Evolutionary conservation across 1,284 basidiomycete species (phyloP).

Genomic region (Trametes hirsuta): DNA sequence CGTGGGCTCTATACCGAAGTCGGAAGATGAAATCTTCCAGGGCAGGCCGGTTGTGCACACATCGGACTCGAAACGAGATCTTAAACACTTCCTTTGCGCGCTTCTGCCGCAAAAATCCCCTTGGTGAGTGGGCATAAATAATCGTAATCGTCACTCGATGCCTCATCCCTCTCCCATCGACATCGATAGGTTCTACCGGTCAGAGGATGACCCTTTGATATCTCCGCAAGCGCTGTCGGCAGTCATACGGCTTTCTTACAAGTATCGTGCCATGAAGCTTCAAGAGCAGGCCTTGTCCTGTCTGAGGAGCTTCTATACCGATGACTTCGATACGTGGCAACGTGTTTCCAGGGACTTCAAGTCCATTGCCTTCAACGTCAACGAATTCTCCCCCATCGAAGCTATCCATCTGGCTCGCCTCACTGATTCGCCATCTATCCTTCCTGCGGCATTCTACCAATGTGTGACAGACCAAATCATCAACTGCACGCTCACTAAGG

Average conservation of each 20-base stretch:
- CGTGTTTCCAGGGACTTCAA: background rate
- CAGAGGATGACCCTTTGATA: no score
- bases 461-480: background rate
- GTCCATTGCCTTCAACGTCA: background rate
- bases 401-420: background rate
- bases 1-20: background rate
- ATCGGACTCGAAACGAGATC: background rate
- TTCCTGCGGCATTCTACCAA: background rate
- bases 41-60: background rate
- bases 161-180: no score
- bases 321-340: background rate
- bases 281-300: background rate
- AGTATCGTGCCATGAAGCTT: background rate
- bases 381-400: background rate
- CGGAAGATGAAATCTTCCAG: background rate
- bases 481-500: background rate
- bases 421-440: background rate
- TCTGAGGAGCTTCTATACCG: background rate
- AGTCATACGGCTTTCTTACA: background rate
- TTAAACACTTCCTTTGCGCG: background rate
- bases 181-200: no score
- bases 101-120: background rate
- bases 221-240: background rate
- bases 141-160: no score
- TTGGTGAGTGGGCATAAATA: background rate